Evolutionary conservation across 768 basidiomycete species (phyloP).

Genomic region (Russula earlei): DNA sequence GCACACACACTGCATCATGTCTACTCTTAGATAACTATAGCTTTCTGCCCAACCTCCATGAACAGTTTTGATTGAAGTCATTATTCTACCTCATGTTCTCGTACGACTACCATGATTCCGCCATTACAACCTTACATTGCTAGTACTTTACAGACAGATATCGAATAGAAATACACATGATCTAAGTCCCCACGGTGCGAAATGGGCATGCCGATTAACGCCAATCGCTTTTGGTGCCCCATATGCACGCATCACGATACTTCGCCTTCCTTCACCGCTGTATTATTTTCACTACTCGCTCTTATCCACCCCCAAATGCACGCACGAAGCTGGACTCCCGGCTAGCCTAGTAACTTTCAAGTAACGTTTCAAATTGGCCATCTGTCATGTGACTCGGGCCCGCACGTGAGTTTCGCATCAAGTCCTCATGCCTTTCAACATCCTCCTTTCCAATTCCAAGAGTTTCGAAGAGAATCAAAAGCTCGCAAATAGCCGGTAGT

Average conservation of each 20-base stretch:
- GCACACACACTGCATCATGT: too few species aligned
- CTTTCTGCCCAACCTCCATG: not conserved
- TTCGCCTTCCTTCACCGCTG: slow-evolving; percentile 14
- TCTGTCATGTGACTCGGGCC: too few species aligned
- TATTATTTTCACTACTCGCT: slow-evolving; percentile 10
- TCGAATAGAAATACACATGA: not conserved
- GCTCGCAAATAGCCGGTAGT: slow-evolving; percentile 53
- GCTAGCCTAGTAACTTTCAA: slow-evolving; percentile 60
- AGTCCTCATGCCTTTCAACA: too few species aligned
- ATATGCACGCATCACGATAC: slow-evolving; percentile 1
- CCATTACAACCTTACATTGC: not conserved
- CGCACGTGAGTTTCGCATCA: too few species aligned
- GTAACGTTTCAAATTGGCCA: too few species aligned
- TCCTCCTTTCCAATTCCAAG: too few species aligned
- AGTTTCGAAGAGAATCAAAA: slow-evolving; percentile 39
- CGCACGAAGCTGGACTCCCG: slow-evolving; percentile 66
- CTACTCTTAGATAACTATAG: too few species aligned
- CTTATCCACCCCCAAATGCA: slow-evolving; percentile 12
- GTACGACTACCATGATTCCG: too few species aligned
- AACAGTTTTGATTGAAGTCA: too few species aligned
- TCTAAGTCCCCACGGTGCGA: too few species aligned
- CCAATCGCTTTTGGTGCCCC: slow-evolving; percentile 3
- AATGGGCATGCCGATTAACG: slow-evolving; percentile 10
- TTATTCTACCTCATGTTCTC: too few species aligned
- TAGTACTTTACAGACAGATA: too few species aligned